Evolutionary conservation across 345 rosid species (phyloP), one percentile per base, ranked within the genome.

Genomic region (Trapa bicornis): DNA sequence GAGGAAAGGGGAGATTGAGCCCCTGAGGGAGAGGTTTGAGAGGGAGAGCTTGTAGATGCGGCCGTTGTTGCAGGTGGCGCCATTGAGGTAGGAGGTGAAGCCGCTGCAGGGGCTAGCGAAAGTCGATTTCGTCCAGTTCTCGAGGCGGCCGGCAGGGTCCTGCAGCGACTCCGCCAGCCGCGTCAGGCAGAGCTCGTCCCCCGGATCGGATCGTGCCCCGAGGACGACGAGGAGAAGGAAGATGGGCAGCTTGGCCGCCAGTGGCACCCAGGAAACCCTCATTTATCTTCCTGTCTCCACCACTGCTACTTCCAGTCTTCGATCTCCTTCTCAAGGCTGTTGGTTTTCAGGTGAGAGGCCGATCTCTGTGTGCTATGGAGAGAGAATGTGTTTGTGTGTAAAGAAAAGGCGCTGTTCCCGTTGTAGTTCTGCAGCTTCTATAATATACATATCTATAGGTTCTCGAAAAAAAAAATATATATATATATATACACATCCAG

Each of bases 11-110:
- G 98, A 90, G 71, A 93, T 82, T 2, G 88, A 71, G 76, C 98
- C 98, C 52, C 81, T 87, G 13, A 93, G 86, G 45, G 89, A 80
- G 71, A 90, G 87, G 57, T 81, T 84, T 0, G 83, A 79, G 48
- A 91, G 86, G n/a, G 97, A 83, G 35, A 93, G 96, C 77, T 93
- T 93, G 80, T 90, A 93, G 80, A 93, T 77, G 56, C 98, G 78
- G 65, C 97, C 97, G 70, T 90, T 93, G 88, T 88, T 93, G 84
- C 97, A 90, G 67, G 83, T 87, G 67, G 82, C 96, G 4, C 97
- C 97, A 1, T 80, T 81, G 48, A 93, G 84, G 41, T 71, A 75
- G 17, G 98, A 93, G 10, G 78, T 82, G 83, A 90, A 86, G 33
- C 89, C 92, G 65, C 73, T 79, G 69, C 98, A 93, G 14, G 97